A percentile compares a stretch with the other conserved stretches of the same genome.
Evolutionary conservation across 2,329 filamentous ascomycete genomes (phyloP).

Genomic region (Aspergillus sp.): DNA sequence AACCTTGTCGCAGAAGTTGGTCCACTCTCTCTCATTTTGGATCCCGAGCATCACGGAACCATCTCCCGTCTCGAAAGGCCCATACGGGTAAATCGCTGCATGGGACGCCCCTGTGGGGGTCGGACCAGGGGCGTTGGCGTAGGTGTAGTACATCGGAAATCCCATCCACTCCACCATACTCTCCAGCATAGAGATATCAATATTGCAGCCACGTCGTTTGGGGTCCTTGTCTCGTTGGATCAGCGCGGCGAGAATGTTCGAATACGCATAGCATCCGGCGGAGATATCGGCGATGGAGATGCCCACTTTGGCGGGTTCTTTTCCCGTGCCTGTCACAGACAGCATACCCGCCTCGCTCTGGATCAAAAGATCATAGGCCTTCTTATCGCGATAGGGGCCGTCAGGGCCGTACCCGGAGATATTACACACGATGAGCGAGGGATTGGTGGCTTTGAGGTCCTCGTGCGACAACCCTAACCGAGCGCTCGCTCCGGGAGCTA

Average conservation of each 20-base stretch:
- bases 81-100: constrained; percentile 57
- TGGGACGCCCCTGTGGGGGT: constrained; percentile 51
- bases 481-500: constrained; percentile 50
- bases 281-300: constrained; percentile 56
- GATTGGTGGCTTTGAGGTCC: constrained; percentile 40
- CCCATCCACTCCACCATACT: constrained; percentile 60
- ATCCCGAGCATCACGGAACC: constrained; percentile 56
- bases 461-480: constrained; percentile 50
- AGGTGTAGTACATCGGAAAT: constrained; percentile 56
- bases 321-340: constrained; percentile 48
- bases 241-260: constrained; percentile 51
- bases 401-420: constrained; percentile 54
- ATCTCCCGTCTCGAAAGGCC: constrained; percentile 51
- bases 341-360: constrained; percentile 55
- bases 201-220: constrained; percentile 43
- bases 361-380: constrained; percentile 55
- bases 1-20: constrained; percentile 47
- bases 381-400: constrained; percentile 54
- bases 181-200: constrained; percentile 60
- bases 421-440: constrained; percentile 52
- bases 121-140: constrained; percentile 44
- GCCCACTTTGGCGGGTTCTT: constrained; percentile 50
- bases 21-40: constrained; percentile 59
- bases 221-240: constrained; percentile 48
- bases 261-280: constrained; percentile 53